Conservation (phyloP, 2,329 filamentous ascomycete species). For the Pezizomycotina sp. region DNA sequence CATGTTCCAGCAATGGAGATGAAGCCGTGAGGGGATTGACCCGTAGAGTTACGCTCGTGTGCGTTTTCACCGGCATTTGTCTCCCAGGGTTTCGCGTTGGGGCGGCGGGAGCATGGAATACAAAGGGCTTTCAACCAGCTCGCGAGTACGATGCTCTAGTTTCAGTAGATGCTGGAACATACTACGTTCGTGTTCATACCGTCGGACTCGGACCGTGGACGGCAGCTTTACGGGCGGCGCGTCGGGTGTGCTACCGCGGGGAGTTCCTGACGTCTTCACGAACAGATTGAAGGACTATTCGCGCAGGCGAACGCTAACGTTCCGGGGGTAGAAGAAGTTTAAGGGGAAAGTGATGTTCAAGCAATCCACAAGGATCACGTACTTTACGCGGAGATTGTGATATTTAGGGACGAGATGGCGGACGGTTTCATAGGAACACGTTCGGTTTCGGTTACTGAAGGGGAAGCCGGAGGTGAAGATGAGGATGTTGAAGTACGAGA, state of each 20-base stretch:
- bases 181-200: slow-evolving; percentile 86
- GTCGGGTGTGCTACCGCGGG: slow-evolving; percentile 49
- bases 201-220: slow-evolving; percentile 95
- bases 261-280: slow-evolving; percentile 78
- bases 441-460: slow-evolving; percentile 43
- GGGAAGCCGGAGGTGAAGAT: slow-evolving; percentile 22
- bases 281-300: slow-evolving; percentile 68
- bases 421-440: slow-evolving; percentile 60
- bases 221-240: slow-evolving; percentile 68
- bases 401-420: slow-evolving; percentile 77
- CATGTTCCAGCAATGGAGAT: slow-evolving; percentile 56
- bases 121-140: slow-evolving; percentile 90
- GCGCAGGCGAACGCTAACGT: slow-evolving; percentile 56
- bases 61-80: slow-evolving; percentile 13
- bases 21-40: slow-evolving; percentile 34
- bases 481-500: slow-evolving; percentile 26
- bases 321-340: slow-evolving; percentile 37
- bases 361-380: slow-evolving; percentile 66
- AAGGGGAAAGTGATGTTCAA: slow-evolving; percentile 69
- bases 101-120: slow-evolving; percentile 77
- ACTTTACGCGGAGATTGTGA: slow-evolving; percentile 73
- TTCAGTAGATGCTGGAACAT: slow-evolving; percentile 58
- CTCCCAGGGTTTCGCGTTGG: slow-evolving; percentile 26
- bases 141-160: slow-evolving; percentile 67
- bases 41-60: slow-evolving; percentile 27